Evolutionary conservation across 164 flowering plant genomes (phyloP), one percentile per base, ranked within the genome.

Genomic region (Liquidambar formosana): DNA sequence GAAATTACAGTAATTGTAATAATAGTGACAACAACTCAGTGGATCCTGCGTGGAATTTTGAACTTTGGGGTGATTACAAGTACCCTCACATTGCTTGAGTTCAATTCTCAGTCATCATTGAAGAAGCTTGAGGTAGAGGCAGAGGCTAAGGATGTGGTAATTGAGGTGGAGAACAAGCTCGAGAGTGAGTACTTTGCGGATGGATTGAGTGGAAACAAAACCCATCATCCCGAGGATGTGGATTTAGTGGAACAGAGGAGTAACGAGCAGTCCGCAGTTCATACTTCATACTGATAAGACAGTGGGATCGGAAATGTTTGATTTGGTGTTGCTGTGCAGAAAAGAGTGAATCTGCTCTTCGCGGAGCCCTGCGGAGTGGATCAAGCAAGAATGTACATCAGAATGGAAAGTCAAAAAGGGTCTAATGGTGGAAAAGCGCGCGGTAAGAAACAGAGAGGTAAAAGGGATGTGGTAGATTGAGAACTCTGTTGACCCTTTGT

Each of bases 91-190:
- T 26, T 70, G 26, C 47, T 65, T 19, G 26, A 26, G 57, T 53
- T 28, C 62, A 48, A 33, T 26, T 68, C 73, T 74, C 78, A 2
- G 63, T 61, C 60, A 10, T 69, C 81, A 16, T 78, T 77, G 60
- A 16, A 75, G 61, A 76, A n/a, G n/a, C n/a, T n/a, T n/a, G 87
- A 83, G 44, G 63, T 75, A 57, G 81, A 83, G 45, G 88, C 79
- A 70, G 74, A 72, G 26, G 64, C 49, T 9, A 15, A 18, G n/a
- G 56, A 8, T 41, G 9, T 62, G 25, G 59, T 56, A 27, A 69
- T 76, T 41, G 72, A 76, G 70, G 65, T 51, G 57, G 78, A 63
- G 73, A 64, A 65, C 56, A 73, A 76, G 60, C 71, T 57, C 18
- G 75, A 70, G 57, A 67, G 28, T 18, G 68, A n/a, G n/a, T n/a